Conservation (phyloP, 106 monocot species). For the Posidonia australis region DNA sequence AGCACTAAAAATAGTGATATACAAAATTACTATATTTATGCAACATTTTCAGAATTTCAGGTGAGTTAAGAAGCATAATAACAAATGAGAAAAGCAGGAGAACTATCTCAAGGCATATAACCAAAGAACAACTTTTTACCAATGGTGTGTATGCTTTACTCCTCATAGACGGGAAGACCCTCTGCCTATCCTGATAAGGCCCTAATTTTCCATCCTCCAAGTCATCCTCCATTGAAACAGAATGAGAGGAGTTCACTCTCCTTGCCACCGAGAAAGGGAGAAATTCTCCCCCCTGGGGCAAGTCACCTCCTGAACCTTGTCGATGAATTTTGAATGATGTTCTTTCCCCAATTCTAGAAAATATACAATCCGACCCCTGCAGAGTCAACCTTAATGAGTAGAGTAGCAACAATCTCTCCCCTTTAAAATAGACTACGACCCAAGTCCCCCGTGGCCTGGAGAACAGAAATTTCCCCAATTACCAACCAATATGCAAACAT, state of each 20-base stretch:
- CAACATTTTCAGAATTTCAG: no score
- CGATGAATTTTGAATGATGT: slow-evolving; percentile 70
- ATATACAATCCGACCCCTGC: not conserved
- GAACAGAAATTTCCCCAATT: not conserved
- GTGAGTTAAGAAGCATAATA: no score
- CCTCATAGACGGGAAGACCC: slow-evolving; percentile 63
- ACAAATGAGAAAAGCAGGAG: not conserved
- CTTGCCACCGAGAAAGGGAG: slow-evolving; percentile 63
- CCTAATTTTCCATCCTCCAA: slow-evolving; percentile 57
- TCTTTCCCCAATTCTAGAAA: not conserved
- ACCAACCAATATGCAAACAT: not conserved
- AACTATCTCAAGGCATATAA: not conserved
- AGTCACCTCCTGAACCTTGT: slow-evolving; percentile 79
- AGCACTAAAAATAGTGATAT: no score
- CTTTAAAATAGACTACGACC: no score
- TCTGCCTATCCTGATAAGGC: slow-evolving; percentile 49
- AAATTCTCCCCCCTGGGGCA: slow-evolving; percentile 77
- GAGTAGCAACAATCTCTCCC: not conserved
- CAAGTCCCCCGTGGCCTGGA: no score
- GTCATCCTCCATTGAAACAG: slow-evolving; percentile 76
- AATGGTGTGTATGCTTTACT: slow-evolving; percentile 62
- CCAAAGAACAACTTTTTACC: slow-evolving; percentile 26
- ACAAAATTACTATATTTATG: no score
- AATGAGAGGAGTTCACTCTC: slow-evolving; percentile 63
- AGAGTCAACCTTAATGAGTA: not conserved